Conservation (phyloP, 2,329 filamentous ascomycete species). For the Thielaviopsis euricoi region DNA sequence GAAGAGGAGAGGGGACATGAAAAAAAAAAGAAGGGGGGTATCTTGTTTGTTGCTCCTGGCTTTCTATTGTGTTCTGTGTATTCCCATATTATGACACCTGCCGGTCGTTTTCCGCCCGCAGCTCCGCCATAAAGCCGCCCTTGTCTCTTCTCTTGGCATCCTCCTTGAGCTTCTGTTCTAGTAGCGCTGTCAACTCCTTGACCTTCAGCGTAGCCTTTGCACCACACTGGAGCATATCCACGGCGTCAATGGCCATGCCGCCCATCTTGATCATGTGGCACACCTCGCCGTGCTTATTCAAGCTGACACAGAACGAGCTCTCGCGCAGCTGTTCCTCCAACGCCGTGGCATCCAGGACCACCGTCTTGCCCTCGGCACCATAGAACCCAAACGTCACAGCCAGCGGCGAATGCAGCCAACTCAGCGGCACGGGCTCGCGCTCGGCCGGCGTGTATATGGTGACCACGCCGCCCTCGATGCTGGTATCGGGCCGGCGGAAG, state of each 20-base stretch:
- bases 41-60: background rate
- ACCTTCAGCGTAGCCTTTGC: conserved; percentile 61
- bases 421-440: conserved; percentile 76
- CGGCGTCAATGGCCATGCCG: conserved; percentile 64
- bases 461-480: conserved; percentile 67
- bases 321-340: conserved; percentile 63
- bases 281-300: conserved; percentile 80
- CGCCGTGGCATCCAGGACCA: conserved; percentile 54
- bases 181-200: conserved; percentile 58
- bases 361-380: conserved; percentile 42
- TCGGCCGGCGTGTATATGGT: conserved; percentile 74
- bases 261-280: conserved; percentile 86
- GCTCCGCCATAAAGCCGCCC: conserved; percentile 61
- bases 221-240: conserved; percentile 60
- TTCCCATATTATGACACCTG: background rate
- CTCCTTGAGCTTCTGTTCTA: conserved; percentile 57
- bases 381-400: conserved; percentile 85
- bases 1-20: background rate
- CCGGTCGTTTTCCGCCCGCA: conserved; percentile 71
- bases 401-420: conserved; percentile 81
- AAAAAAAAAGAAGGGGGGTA: conserved; percentile 1
- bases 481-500: conserved; percentile 79
- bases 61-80: conserved; percentile 1
- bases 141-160: conserved; percentile 65
- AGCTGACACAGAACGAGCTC: conserved; percentile 61